Conservation (phyloP, 345 rosid genomes). For the Salix brachista region DNA sequence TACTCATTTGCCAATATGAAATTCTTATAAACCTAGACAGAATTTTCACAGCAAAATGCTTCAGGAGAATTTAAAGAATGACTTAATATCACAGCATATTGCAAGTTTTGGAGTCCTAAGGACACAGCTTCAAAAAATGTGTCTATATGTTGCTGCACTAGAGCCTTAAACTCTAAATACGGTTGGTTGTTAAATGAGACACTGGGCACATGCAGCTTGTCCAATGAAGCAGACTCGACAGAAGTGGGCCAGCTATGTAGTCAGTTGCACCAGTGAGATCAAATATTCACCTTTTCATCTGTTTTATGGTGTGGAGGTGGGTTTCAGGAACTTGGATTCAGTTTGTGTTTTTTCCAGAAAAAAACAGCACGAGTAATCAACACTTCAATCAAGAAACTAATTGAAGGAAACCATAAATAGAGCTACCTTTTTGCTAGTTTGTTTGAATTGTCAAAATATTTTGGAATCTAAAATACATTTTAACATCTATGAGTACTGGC, state of each 20-base stretch:
- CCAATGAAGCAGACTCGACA: not conserved
- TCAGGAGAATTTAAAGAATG: not conserved
- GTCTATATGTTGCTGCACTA: not conserved
- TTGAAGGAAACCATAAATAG: not conserved
- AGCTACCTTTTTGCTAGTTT: not conserved
- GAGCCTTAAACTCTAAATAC: not conserved
- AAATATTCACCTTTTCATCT: not conserved
- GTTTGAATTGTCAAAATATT: not conserved
- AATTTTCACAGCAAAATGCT: conserved; percentile 14
- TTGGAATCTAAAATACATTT: not conserved
- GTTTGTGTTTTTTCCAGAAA: not conserved
- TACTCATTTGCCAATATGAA: conserved; percentile 67
- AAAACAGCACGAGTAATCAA: not conserved
- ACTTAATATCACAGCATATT: not conserved
- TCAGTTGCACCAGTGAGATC: not conserved
- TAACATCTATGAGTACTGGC: no score
- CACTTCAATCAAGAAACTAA: not conserved
- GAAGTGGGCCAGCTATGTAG: not conserved
- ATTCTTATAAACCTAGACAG: conserved; percentile 62
- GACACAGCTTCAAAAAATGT: not conserved
- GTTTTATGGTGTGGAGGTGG: not conserved
- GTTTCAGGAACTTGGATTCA: not conserved
- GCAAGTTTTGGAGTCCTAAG: not conserved
- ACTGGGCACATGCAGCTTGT: not conserved
- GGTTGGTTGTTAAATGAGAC: not conserved